These are phyloP conservation scores for Falciphora oryzae DNA, from an alignment of 2,329 filamentous ascomycete species.

Conservation along the genomic window DNA sequence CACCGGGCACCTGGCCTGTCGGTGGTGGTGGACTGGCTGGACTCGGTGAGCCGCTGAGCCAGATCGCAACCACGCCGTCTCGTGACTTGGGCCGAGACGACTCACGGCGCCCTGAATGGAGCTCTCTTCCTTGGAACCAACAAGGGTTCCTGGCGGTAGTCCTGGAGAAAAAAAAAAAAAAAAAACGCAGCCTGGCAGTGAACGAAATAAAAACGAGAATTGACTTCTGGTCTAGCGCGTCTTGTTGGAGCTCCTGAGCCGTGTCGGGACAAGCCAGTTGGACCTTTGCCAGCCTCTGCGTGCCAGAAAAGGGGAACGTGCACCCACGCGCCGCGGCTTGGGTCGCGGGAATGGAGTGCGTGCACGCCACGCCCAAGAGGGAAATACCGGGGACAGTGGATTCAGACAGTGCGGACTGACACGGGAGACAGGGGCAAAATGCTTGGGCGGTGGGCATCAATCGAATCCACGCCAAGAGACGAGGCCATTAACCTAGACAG, in stretches of 20 bases:
- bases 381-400: neutral
- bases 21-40: neutral
- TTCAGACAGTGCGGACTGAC: neutral
- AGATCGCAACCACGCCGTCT: neutral
- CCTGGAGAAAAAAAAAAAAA: neutral
- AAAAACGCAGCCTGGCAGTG: neutral
- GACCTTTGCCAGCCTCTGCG: neutral
- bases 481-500: too few species aligned
- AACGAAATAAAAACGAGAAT: neutral
- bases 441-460: too few species aligned
- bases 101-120: neutral
- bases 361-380: neutral
- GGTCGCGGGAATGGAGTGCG: neutral
- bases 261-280: neutral
- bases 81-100: neutral
- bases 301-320: conserved; percentile 1
- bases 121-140: neutral
- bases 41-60: neutral
- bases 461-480: too few species aligned
- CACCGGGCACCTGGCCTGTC: neutral
- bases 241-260: neutral
- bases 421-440: too few species aligned
- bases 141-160: neutral
- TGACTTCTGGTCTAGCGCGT: neutral
- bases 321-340: neutral